Evolutionary conservation across 257 asterid species (phyloP).

Genomic region (Solanum infundibuliforme): DNA sequence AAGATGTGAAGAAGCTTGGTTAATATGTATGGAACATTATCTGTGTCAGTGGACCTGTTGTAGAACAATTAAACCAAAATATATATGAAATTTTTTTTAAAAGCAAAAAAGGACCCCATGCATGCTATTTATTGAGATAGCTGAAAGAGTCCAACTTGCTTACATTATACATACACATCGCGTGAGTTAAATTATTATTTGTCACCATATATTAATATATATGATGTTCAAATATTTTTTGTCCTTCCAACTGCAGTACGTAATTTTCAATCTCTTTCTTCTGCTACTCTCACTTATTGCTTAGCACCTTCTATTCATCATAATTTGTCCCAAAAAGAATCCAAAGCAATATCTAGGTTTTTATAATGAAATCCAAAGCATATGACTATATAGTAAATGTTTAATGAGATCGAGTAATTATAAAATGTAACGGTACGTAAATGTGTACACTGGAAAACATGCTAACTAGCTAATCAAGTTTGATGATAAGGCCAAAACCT

Average conservation of each 20-base stretch:
- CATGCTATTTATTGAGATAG: background rate
- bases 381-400: background rate
- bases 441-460: background rate
- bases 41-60: background rate
- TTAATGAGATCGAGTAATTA: background rate
- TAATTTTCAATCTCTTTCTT: background rate
- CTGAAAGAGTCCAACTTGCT: background rate
- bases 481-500: background rate
- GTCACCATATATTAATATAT: background rate
- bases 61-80: background rate
- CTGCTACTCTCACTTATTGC: background rate
- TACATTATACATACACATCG: constrained; percentile 25
- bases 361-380: background rate
- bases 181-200: constrained; percentile 44
- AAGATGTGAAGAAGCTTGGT: background rate
- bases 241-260: background rate
- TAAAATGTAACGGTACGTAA: background rate
- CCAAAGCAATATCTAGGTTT: background rate
- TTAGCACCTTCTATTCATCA: background rate
- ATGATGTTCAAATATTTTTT: background rate
- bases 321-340: background rate
- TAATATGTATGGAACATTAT: background rate
- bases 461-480: background rate
- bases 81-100: background rate
- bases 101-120: constrained; percentile 20